phyloP scores from a whole-genome alignment of 495 filamentous ascomycete species.

The Hypoxylon lienhwacheense region DNA sequence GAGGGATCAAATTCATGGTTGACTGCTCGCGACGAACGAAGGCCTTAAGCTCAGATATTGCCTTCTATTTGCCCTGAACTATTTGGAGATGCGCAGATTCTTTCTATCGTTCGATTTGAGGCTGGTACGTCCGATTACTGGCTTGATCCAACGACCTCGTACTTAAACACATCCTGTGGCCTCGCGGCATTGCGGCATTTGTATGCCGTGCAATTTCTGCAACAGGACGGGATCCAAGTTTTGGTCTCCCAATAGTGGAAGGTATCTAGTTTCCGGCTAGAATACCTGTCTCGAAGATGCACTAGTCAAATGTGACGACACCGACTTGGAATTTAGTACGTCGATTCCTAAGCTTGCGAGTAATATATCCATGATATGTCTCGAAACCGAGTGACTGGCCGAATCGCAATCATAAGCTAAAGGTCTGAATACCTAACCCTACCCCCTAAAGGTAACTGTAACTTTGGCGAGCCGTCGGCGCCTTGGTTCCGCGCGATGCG shows the following conservation, averaged over 20 bases:
- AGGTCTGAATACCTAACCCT: constrained; percentile 2
- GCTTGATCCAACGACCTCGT: constrained; percentile 1
- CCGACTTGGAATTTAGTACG: constrained; percentile 4
- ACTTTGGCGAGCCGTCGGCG: constrained; percentile 15
- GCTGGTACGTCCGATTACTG: not conserved
- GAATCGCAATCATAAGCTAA: constrained; percentile 1
- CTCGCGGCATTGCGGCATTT: constrained; percentile 14
- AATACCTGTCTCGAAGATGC: not conserved
- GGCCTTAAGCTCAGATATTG: too few species aligned
- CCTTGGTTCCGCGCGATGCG: constrained; percentile 21
- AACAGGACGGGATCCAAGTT: too few species aligned
- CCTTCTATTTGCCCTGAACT: too few species aligned
- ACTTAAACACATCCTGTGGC: too few species aligned
- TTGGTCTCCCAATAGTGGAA: not conserved
- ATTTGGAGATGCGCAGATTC: not conserved
- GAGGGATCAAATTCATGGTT: too few species aligned
- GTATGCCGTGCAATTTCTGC: not conserved
- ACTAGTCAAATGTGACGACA: constrained; percentile 16
- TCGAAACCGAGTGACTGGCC: constrained; percentile 11
- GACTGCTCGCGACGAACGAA: too few species aligned
- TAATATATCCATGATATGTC: constrained; percentile 6
- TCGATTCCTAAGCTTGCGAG: constrained; percentile 2
- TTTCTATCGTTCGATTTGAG: not conserved
- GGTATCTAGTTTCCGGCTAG: not conserved
- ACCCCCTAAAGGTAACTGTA: too few species aligned